Conservation (phyloP, 768 basidiomycete species). For the Mycena galopus region DNA sequence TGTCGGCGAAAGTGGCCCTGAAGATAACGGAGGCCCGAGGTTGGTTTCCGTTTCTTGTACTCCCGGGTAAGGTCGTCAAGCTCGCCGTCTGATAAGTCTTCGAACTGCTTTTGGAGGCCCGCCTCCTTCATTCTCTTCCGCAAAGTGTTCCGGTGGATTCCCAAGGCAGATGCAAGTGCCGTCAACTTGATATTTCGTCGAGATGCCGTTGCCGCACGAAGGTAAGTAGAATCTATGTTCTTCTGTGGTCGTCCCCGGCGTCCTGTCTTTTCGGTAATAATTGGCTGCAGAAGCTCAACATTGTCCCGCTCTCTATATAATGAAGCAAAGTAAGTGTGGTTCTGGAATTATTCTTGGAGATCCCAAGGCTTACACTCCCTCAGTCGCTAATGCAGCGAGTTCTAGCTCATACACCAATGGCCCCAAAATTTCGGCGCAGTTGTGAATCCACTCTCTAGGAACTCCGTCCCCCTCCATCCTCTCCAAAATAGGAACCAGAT, state of each 20-base stretch:
- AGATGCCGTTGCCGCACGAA: background rate
- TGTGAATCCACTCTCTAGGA: background rate
- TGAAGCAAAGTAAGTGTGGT: background rate
- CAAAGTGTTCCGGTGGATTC: background rate
- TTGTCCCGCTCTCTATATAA: slow-evolving; percentile 1
- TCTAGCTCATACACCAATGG: background rate
- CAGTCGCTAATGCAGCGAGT: background rate
- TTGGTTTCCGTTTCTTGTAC: background rate
- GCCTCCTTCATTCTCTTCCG: slow-evolving; percentile 5
- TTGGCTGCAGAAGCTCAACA: background rate
- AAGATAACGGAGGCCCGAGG: background rate
- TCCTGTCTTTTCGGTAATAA: background rate
- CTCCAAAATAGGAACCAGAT: background rate
- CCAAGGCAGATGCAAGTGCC: background rate
- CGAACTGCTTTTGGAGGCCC: background rate
- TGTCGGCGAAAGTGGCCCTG: background rate
- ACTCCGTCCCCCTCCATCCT: background rate
- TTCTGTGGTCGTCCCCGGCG: background rate
- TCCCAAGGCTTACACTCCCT: background rate
- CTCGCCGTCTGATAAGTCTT: background rate
- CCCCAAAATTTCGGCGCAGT: background rate
- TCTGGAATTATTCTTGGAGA: too few relatives aligned
- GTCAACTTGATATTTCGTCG: background rate
- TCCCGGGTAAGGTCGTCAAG: background rate
- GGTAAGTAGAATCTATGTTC: background rate